Evolutionary conservation across 768 basidiomycete genomes (phyloP).

Genomic region (Clitopilus passeckerianus): DNA sequence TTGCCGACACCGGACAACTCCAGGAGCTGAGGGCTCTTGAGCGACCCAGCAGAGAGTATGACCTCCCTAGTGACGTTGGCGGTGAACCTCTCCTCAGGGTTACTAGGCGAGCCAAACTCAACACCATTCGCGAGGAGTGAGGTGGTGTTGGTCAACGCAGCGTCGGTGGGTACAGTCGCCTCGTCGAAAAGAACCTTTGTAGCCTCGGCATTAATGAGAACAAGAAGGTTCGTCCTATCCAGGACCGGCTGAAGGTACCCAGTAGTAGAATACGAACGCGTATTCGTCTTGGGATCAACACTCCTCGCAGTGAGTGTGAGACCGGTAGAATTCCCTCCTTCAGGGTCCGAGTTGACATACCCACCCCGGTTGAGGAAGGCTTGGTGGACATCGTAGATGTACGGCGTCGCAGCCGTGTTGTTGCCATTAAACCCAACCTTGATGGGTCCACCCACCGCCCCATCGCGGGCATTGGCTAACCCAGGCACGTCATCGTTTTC

Average conservation of each 20-base stretch:
- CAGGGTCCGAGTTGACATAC: slow-evolving; percentile 10
- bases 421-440: slow-evolving; percentile 10
- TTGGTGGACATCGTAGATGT: slow-evolving; percentile 7
- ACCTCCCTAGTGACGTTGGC: slow-evolving; percentile 43
- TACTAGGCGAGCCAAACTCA: slow-evolving; percentile 26
- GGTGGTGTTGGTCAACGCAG: not conserved
- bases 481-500: slow-evolving; percentile 3
- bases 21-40: slow-evolving; percentile 22
- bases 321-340: slow-evolving; percentile 8
- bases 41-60: slow-evolving; percentile 34
- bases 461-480: slow-evolving; percentile 6
- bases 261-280: not conserved
- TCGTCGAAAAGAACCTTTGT: not conserved
- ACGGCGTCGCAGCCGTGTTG: slow-evolving; percentile 9
- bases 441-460: slow-evolving; percentile 7
- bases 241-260: not conserved
- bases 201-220: not conserved
- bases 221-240: not conserved
- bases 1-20: slow-evolving; percentile 43
- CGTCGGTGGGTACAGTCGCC: not conserved
- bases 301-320: slow-evolving; percentile 4
- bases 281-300: not conserved
- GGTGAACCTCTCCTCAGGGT: slow-evolving; percentile 15
- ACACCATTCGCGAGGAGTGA: slow-evolving; percentile 34
- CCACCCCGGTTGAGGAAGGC: slow-evolving; percentile 7